Evolutionary conservation across 495 filamentous ascomycete species (phyloP).

Genomic region (Thozetella sp.): DNA sequence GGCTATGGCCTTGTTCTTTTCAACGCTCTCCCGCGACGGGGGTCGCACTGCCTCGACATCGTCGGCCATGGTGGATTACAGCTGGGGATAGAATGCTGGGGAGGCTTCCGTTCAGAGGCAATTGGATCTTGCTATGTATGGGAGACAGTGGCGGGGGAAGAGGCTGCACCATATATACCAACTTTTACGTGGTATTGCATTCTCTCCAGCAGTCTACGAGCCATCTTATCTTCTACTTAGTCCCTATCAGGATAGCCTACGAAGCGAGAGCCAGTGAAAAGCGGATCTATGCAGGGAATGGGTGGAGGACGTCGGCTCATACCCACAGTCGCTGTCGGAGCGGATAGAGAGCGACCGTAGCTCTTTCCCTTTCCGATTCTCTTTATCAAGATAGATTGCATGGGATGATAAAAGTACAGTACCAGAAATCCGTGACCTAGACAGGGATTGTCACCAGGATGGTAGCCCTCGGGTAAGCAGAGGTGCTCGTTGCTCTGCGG

Average conservation of each 20-base stretch:
- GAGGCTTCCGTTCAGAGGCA: background rate
- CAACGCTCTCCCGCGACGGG: background rate
- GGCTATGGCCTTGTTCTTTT: background rate
- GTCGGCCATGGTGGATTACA: slow-evolving; percentile 2
- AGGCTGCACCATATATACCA: background rate
- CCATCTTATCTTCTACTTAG: background rate
- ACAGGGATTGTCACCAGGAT: too few species aligned
- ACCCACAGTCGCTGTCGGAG: background rate
- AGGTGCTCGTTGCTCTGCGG: too few species aligned
- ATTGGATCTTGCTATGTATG: background rate
- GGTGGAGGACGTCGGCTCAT: background rate
- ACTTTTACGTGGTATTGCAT: background rate
- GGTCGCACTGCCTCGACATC: background rate
- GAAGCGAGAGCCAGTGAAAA: too few species aligned
- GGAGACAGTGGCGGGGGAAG: background rate
- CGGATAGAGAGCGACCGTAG: background rate
- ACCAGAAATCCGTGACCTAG: too few species aligned
- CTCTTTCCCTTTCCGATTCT: background rate
- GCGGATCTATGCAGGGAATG: background rate
- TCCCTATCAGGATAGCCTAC: background rate
- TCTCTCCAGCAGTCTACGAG: background rate
- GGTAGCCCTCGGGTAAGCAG: too few species aligned
- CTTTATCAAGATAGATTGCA: background rate
- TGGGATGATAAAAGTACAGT: too few species aligned
- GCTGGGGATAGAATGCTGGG: background rate